Conservation (phyloP, 208 protist species). For the Leishmania arabica region DNA sequence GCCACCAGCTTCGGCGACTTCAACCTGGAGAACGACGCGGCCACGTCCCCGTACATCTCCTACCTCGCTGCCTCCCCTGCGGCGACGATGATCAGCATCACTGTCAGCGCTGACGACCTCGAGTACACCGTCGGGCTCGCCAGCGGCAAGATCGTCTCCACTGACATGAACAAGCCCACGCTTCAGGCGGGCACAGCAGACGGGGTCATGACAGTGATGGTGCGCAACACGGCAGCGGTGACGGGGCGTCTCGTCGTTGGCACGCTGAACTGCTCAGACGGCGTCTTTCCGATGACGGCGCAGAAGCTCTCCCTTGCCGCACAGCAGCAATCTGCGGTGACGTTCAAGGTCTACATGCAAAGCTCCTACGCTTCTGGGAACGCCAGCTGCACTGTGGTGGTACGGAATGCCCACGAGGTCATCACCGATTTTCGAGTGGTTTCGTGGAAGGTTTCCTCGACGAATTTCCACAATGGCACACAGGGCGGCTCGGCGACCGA, state of each 20-base stretch:
- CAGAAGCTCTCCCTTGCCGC: conserved; percentile 51
- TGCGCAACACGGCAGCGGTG: conserved; percentile 67
- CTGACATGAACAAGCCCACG: conserved; percentile 33
- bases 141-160: conserved; percentile 55
- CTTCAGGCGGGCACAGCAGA: conserved; percentile 49
- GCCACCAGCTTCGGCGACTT: conserved; percentile 60
- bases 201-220: conserved; percentile 48
- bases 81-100: conserved; percentile 68
- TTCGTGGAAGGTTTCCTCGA: conserved; percentile 33
- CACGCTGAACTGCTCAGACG: conserved; percentile 42
- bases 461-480: conserved; percentile 50
- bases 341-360: conserved; percentile 61
- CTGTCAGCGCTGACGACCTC: conserved; percentile 74
- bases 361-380: conserved; percentile 13
- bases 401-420: conserved; percentile 51
- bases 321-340: conserved; percentile 16
- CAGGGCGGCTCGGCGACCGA: conserved; percentile 41
- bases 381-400: conserved; percentile 45
- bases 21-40: conserved; percentile 22
- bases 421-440: conserved; percentile 44
- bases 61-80: conserved; percentile 48
- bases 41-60: conserved; percentile 49
- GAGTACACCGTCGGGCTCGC: conserved; percentile 72
- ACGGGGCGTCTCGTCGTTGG: conserved; percentile 58
- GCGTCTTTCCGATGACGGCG: conserved; percentile 62